Evolutionary conservation across 129 eudicot genomes (phyloP).

Genomic region (Chrysanthemum seticuspe): DNA sequence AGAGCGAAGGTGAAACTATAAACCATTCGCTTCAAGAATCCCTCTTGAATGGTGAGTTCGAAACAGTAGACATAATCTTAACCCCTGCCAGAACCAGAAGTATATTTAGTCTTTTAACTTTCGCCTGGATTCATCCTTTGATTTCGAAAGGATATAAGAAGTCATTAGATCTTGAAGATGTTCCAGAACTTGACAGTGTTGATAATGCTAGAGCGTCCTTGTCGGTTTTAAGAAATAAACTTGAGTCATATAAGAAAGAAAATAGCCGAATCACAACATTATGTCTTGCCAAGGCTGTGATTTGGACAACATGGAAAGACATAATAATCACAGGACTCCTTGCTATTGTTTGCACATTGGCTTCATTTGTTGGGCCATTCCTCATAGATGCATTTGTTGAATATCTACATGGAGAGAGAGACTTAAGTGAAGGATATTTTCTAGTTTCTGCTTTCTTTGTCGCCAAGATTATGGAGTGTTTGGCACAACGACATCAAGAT

Average conservation of each 20-base stretch:
- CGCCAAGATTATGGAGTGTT: conserved; percentile 72
- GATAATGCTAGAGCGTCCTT: conserved; percentile 50
- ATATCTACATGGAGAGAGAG: conserved; percentile 56
- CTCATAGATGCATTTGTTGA: conserved; percentile 72
- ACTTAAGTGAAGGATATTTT: conserved; percentile 43
- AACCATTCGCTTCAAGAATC: conserved; percentile 12
- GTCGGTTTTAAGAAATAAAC: conserved; percentile 37
- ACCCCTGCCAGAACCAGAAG: conserved; percentile 54
- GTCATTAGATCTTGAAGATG: conserved; percentile 69
- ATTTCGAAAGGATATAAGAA: conserved; percentile 58
- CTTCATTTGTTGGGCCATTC: conserved; percentile 75
- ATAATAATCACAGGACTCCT: conserved; percentile 47
- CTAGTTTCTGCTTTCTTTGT: conserved; percentile 56
- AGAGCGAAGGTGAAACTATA: conserved; percentile 17
- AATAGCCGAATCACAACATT: conserved; percentile 38
- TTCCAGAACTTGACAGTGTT: conserved; percentile 56
- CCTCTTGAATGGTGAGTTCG: too few species aligned
- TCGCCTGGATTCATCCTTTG: conserved; percentile 74
- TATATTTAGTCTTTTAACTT: conserved; percentile 49
- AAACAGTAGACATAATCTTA: conserved; percentile 29
- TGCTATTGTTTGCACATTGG: conserved; percentile 47
- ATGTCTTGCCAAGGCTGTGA: conserved; percentile 55
- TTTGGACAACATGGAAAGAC: conserved; percentile 58
- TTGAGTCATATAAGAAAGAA: conserved; percentile 36
- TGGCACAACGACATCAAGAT: conserved; percentile 61